Percentiles rank a stretch among this genome's conserved stretches.
Evolutionary conservation across 345 rosid genomes (phyloP).

Genomic region (Dipteronia dyeriana): DNA sequence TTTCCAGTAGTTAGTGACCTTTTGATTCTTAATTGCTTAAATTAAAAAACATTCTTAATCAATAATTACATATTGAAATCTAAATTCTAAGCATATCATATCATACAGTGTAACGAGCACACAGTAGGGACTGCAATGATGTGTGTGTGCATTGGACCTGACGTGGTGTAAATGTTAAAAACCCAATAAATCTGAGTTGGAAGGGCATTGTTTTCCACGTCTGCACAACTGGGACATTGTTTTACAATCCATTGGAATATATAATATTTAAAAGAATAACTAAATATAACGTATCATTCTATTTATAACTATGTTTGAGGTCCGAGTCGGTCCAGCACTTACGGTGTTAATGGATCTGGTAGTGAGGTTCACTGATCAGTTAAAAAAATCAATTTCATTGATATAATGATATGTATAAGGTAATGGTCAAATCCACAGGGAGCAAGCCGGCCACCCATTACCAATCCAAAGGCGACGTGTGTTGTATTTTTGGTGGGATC

Average conservation of each 20-base stretch:
- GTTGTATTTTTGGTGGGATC: neutral
- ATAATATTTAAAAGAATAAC: too few relatives aligned
- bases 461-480: neutral
- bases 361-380: too few relatives aligned
- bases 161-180: too few relatives aligned
- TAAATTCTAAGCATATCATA: too few relatives aligned
- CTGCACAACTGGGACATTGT: neutral
- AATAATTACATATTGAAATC: too few relatives aligned
- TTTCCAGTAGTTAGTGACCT: neutral
- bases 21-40: neutral
- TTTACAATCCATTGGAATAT: neutral
- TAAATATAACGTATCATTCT: too few relatives aligned
- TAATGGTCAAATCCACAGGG: neutral
- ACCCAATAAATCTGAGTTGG: neutral
- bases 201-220: conserved; percentile 20
- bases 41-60: neutral
- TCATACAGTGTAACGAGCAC: too few relatives aligned
- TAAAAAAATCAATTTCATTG: neutral
- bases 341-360: neutral
- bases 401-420: too few relatives aligned
- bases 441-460: neutral
- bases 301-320: too few relatives aligned
- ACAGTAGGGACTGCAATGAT: too few relatives aligned
- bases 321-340: too few relatives aligned
- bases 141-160: too few relatives aligned